Percentiles rank a stretch among this genome's conserved stretches.
These are phyloP conservation scores for Bothriochloa decipiens DNA, from an alignment of 176 grass and related monocot genomes.

Conservation along the genomic window DNA sequence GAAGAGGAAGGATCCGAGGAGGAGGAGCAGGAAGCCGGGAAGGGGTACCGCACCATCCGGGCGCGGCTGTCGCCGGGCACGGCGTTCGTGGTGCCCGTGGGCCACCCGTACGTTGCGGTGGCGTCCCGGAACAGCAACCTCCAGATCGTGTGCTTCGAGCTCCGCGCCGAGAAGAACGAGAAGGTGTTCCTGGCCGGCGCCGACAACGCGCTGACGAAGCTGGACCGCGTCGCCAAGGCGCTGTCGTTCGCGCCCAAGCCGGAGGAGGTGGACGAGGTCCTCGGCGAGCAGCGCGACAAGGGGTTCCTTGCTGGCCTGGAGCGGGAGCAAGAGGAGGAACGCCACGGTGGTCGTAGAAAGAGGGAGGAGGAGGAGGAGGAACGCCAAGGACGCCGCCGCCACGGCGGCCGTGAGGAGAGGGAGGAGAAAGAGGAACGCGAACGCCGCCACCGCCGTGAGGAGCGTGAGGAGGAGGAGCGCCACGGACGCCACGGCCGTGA, in stretches of 20 bases:
- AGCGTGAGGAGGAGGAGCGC: conserved; percentile 27
- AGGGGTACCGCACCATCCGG: conserved; percentile 47
- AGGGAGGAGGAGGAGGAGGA: conserved; percentile 14
- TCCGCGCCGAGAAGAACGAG: conserved; percentile 58
- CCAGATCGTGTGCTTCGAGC: conserved; percentile 73
- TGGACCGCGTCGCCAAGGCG: conserved; percentile 68
- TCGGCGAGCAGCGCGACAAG: conserved; percentile 48
- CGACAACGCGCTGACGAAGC: conserved; percentile 61
- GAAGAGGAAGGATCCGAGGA: conserved; percentile 1
- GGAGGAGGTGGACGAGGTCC: conserved; percentile 66
- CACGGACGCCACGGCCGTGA: not conserved
- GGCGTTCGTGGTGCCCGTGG: conserved; percentile 63
- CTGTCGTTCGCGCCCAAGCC: conserved; percentile 54
- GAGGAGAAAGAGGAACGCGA: conserved; percentile 2
- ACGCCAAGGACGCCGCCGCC: no score
- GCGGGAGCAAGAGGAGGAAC: no score
- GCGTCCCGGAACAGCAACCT: conserved; percentile 59
- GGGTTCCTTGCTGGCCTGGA: conserved; percentile 57
- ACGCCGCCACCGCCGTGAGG: not conserved
- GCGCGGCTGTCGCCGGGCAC: conserved; percentile 48
- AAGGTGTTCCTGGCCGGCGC: conserved; percentile 70
- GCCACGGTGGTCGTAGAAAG: no score
- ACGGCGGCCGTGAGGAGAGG: not conserved
- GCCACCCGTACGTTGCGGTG: conserved; percentile 58
- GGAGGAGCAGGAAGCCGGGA: conserved; percentile 20